These are phyloP conservation scores for Collybia sp. DNA, from an alignment of 768 basidiomycete species.

Conservation along the genomic window DNA sequence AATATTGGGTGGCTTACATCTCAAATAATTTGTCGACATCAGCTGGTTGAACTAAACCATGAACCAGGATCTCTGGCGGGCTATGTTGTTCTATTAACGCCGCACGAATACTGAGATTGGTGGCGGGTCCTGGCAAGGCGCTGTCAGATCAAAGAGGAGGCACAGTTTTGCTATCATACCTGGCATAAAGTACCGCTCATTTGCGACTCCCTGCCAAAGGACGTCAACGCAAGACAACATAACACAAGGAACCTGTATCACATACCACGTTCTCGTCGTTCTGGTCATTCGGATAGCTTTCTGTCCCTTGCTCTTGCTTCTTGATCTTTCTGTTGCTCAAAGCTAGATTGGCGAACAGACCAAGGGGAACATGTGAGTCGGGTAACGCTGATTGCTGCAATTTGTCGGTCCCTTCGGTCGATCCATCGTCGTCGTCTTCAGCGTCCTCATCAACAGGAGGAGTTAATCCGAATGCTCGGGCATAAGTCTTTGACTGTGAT, in stretches of 20 bases:
- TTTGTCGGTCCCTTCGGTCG: constrained; percentile 40
- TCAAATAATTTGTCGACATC: constrained; percentile 84
- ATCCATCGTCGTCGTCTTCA: constrained; percentile 25
- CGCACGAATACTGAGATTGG: constrained; percentile 64
- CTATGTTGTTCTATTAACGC: constrained; percentile 72
- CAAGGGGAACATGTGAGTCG: constrained; percentile 70
- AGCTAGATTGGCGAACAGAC: constrained; percentile 68
- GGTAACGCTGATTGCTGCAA: constrained; percentile 45
- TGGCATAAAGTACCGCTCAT: constrained; percentile 75
- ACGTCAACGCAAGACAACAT: constrained; percentile 7
- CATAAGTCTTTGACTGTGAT: constrained; percentile 22
- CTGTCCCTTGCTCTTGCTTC: constrained; percentile 31
- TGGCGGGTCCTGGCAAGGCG: constrained; percentile 52
- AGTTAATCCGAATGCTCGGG: constrained; percentile 11
- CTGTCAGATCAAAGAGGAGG: no score
- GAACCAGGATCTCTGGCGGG: constrained; percentile 78
- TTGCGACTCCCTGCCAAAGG: constrained; percentile 63
- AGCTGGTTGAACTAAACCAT: constrained; percentile 70
- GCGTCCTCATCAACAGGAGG: constrained; percentile 22
- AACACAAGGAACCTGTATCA: constrained; percentile 11
- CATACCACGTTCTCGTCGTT: constrained; percentile 65
- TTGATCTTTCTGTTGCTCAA: constrained; percentile 50
- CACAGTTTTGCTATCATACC: constrained; percentile 30
- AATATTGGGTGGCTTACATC: constrained; percentile 45
- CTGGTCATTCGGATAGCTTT: constrained; percentile 34